Conservation (phyloP, 2,329 filamentous ascomycete genomes). For the Apiospora saccharicola region DNA sequence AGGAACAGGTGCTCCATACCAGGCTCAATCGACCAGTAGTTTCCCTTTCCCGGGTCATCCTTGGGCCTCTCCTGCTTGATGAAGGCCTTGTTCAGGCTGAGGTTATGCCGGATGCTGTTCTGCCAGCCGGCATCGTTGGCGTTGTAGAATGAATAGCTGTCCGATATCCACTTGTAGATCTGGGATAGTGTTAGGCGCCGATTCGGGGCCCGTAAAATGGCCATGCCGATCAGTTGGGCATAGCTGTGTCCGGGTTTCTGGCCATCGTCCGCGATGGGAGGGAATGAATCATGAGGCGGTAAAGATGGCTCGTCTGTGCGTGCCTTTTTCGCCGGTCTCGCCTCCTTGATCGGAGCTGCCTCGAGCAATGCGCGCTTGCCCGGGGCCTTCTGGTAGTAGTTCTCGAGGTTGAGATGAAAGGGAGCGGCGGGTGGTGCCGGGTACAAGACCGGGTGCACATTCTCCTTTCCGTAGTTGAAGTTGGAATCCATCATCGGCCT, state of each 20-base stretch:
- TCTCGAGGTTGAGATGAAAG: constrained; percentile 59
- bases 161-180: constrained; percentile 99
- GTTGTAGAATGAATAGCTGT: constrained; percentile 88
- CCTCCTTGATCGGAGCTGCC: constrained; percentile 75
- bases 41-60: constrained; percentile 95
- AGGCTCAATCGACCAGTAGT: constrained; percentile 94
- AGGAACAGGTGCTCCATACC: constrained; percentile 90
- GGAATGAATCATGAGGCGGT: constrained; percentile 81
- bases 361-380: constrained; percentile 74
- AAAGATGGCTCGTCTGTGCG: constrained; percentile 66
- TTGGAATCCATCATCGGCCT: constrained; percentile 56
- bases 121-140: constrained; percentile 91
- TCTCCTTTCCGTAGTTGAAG: constrained; percentile 61
- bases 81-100: constrained; percentile 96
- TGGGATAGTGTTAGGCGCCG: constrained; percentile 88
- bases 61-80: constrained; percentile 95
- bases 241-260: constrained; percentile 92
- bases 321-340: constrained; percentile 70
- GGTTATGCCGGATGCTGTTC: constrained; percentile 98
- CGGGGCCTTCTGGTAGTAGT: constrained; percentile 59
- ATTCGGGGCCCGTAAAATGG: constrained; percentile 85
- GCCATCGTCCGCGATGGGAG: constrained; percentile 82
- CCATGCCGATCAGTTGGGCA: constrained; percentile 94
- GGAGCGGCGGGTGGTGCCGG: constrained; percentile 48
- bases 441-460: constrained; percentile 59